A percentile compares a stretch with the other conserved stretches of the same genome.
Evolutionary conservation across 202 grass and related monocot genomes (phyloP).

Genomic region (Zizania palustris): DNA sequence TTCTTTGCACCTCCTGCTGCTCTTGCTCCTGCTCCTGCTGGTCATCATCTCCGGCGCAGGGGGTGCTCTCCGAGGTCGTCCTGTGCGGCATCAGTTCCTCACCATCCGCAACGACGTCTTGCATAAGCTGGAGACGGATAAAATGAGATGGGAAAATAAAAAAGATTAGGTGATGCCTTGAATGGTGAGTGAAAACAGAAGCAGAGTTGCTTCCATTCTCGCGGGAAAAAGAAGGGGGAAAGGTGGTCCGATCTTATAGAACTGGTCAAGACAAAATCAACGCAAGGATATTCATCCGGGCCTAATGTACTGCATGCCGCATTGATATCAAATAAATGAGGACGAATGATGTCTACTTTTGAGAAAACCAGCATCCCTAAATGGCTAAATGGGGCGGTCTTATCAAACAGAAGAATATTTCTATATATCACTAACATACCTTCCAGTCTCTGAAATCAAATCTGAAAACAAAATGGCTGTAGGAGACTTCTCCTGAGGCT

Average conservation of each 20-base stretch:
- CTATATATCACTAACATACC: constrained; percentile 46
- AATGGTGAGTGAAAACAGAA: not conserved
- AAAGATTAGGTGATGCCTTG: constrained; percentile 3
- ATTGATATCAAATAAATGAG: not conserved
- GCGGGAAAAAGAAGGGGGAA: not conserved
- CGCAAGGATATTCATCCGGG: not conserved
- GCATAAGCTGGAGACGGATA: constrained; percentile 62
- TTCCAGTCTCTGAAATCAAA: constrained; percentile 94
- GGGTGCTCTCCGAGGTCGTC: constrained; percentile 7
- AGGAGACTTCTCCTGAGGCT: constrained; percentile 76
- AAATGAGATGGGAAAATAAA: not conserved
- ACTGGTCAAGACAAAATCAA: not conserved
- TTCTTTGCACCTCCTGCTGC: constrained; percentile 35
- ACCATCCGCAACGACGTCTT: constrained; percentile 43
- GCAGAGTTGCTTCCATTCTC: no score
- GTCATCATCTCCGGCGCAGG: constrained; percentile 16
- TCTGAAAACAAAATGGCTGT: constrained; percentile 88
- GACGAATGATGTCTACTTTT: not conserved
- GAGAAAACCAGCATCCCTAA: not conserved
- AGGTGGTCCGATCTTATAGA: not conserved
- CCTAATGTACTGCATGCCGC: not conserved
- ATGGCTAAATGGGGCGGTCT: not conserved
- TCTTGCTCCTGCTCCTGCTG: constrained; percentile 2
- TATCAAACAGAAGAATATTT: not conserved
- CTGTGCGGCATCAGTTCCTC: constrained; percentile 74